phyloP scores from a whole-genome alignment of 305 asterid species.

The Ilex paraguariensis region DNA sequence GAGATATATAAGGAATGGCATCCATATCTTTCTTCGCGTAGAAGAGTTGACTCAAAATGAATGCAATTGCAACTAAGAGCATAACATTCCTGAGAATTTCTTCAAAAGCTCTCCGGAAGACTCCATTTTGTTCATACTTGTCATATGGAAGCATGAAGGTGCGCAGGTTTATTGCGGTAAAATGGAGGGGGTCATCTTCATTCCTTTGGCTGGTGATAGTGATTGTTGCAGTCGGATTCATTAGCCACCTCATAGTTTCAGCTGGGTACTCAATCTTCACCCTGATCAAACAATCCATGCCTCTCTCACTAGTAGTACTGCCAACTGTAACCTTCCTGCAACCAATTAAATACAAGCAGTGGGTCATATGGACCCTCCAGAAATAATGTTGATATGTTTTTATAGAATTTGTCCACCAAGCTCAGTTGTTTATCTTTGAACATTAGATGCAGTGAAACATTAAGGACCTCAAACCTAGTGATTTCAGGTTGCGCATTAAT shows the following conservation, averaged over 20 bases:
- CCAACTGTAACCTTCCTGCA: slow-evolving; percentile 14
- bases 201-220: slow-evolving; percentile 15
- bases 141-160: slow-evolving; percentile 9
- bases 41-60: slow-evolving; percentile 9
- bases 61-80: not conserved
- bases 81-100: slow-evolving; percentile 8
- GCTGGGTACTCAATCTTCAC: slow-evolving; percentile 14
- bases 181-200: slow-evolving; percentile 8
- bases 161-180: slow-evolving; percentile 6
- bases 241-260: slow-evolving; percentile 11
- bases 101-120: slow-evolving; percentile 10
- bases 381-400: slow-evolving; percentile 9
- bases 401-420: slow-evolving; percentile 1
- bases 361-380: slow-evolving; percentile 22
- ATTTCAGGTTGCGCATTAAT: not conserved
- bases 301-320: slow-evolving; percentile 5
- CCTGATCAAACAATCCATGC: slow-evolving; percentile 19
- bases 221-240: slow-evolving; percentile 16
- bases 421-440: slow-evolving; percentile 4
- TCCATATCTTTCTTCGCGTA: slow-evolving; percentile 8
- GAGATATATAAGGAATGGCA: slow-evolving; percentile 10
- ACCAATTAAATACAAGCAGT: slow-evolving; percentile 13
- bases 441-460: slow-evolving; percentile 16
- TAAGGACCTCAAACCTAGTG: slow-evolving; percentile 10
- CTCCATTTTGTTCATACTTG: slow-evolving; percentile 4